These are phyloP conservation scores for Protomyces lactucae-debilis DNA, from an alignment of 1,139 yeast species.

Conservation along the genomic window DNA sequence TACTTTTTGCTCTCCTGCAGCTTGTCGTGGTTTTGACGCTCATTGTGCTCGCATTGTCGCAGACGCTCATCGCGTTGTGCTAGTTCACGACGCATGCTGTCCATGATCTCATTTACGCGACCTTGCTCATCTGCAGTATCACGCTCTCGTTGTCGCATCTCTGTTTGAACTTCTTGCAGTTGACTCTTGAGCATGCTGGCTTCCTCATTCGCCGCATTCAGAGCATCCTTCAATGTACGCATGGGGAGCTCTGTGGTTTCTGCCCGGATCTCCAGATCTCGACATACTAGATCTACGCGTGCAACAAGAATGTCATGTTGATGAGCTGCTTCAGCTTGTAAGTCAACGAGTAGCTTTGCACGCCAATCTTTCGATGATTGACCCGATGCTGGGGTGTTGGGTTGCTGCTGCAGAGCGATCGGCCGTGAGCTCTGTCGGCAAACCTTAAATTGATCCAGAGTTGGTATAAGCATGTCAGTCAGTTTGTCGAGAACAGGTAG, in stretches of 20 bases:
- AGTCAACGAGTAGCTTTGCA: not conserved
- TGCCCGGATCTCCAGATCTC: slow-evolving; percentile 11
- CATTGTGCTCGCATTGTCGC: not conserved
- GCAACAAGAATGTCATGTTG: slow-evolving; percentile 8
- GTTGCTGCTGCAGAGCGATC: slow-evolving; percentile 1
- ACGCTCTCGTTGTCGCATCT: slow-evolving; percentile 5
- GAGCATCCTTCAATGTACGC: not conserved
- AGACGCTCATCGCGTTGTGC: not conserved
- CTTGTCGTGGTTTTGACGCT: not conserved
- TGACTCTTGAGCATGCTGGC: not conserved
- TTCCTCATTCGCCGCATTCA: not conserved
- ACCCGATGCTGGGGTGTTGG: slow-evolving; percentile 18
- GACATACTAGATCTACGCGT: slow-evolving; percentile 8
- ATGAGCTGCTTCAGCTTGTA: slow-evolving; percentile 8
- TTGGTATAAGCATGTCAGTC: not conserved
- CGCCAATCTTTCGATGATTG: slow-evolving; percentile 6
- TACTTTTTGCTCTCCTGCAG: not conserved
- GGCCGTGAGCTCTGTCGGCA: no score
- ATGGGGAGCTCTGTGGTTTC: slow-evolving; percentile 11
- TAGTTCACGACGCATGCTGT: not conserved
- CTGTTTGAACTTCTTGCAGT: not conserved
- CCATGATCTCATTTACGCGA: not conserved
- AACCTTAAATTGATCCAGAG: no score
- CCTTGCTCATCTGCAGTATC: not conserved
- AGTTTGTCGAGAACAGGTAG: not conserved